Evolutionary conservation across 441 rosid genomes (phyloP).

Genomic region (Theobroma grandiflorum): DNA sequence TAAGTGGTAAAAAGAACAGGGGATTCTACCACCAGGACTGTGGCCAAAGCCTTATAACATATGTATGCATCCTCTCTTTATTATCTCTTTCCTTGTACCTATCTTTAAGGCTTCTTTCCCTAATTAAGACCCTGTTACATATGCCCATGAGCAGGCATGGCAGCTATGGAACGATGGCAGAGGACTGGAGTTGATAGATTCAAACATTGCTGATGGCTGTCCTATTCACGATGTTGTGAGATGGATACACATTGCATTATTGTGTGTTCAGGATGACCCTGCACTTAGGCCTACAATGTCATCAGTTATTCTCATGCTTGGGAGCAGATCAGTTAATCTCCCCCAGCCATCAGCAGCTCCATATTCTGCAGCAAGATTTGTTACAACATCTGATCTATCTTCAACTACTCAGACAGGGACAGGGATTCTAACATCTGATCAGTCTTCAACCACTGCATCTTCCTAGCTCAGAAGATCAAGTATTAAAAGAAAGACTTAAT

Average conservation of each 20-base stretch:
- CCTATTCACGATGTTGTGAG: slow-evolving; percentile 37
- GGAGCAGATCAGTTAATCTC: slow-evolving; percentile 44
- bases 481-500: neutral
- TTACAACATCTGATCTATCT: slow-evolving; percentile 32
- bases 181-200: slow-evolving; percentile 43
- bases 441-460: slow-evolving; percentile 35
- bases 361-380: slow-evolving; percentile 35
- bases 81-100: neutral
- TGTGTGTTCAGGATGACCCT: slow-evolving; percentile 56
- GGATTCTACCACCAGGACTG: slow-evolving; percentile 35
- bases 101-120: neutral
- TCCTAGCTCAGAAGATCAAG: slow-evolving; percentile 17
- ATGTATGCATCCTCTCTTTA: slow-evolving; percentile 34
- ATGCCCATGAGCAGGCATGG: slow-evolving; percentile 42
- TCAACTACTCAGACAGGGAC: slow-evolving; percentile 28
- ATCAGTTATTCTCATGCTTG: slow-evolving; percentile 48
- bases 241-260: slow-evolving; percentile 44
- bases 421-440: slow-evolving; percentile 37
- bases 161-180: slow-evolving; percentile 33
- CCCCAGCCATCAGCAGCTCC: slow-evolving; percentile 46
- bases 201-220: slow-evolving; percentile 26
- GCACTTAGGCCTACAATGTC: slow-evolving; percentile 51
- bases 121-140: neutral
- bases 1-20: slow-evolving; percentile 54
- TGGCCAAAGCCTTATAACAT: slow-evolving; percentile 45